A percentile compares a stretch with the other conserved stretches of the same genome.
Evolutionary conservation across 2,329 filamentous ascomycete species (phyloP).

Genomic region (Lecanicillium sp.): DNA sequence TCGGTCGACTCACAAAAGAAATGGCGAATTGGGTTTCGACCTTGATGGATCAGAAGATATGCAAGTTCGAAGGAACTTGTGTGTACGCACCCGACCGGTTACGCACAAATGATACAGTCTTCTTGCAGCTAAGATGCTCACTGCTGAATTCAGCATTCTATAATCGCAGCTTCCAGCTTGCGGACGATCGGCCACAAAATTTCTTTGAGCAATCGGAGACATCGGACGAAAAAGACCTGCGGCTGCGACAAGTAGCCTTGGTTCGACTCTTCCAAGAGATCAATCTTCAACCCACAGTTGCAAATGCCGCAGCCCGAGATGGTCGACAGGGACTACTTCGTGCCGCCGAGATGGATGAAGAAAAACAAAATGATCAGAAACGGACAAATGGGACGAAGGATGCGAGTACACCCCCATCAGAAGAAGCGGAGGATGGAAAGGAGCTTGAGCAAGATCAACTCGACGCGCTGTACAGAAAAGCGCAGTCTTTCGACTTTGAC

Average conservation of each 20-base stretch:
- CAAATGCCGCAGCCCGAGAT: constrained; percentile 70
- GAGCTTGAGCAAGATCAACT: constrained; percentile 94
- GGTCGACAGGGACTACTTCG: constrained; percentile 78
- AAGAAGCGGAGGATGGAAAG: constrained; percentile 74
- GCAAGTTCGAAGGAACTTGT: constrained; percentile 77
- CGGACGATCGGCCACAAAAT: constrained; percentile 62
- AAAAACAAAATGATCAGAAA: constrained; percentile 51
- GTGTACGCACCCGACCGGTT: constrained; percentile 83
- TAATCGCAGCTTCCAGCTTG: constrained; percentile 47
- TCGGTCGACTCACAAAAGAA: constrained; percentile 82
- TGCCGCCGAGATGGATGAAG: constrained; percentile 82
- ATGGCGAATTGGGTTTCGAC: constrained; percentile 87
- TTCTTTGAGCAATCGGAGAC: constrained; percentile 84
- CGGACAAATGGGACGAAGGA: constrained; percentile 25
- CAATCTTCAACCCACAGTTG: constrained; percentile 66
- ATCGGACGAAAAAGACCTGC: constrained; percentile 72
- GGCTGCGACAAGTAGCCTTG: constrained; percentile 77
- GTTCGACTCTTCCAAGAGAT: constrained; percentile 88
- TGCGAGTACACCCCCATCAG: constrained; percentile 43
- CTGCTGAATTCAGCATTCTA: constrained; percentile 70
- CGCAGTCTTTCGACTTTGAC: constrained; percentile 91
- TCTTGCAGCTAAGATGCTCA: constrained; percentile 75
- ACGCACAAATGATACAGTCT: constrained; percentile 89
- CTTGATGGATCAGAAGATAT: constrained; percentile 83
- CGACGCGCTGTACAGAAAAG: constrained; percentile 88